Percentiles rank a stretch among this genome's conserved stretches.
phyloP scores from a whole-genome alignment of 75 land plant species.

The Sequoia sempervirens region DNA sequence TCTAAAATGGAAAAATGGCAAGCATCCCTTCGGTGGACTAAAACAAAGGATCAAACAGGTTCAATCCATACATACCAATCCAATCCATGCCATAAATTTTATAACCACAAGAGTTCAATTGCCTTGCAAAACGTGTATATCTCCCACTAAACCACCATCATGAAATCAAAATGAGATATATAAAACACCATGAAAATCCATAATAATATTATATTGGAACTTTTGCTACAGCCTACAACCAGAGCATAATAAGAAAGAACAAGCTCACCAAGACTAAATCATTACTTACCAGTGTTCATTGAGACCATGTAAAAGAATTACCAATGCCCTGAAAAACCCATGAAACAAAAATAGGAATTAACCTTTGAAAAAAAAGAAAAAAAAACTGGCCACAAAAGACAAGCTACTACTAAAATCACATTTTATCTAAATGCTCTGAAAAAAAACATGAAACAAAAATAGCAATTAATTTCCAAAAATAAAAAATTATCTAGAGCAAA shows the following conservation, averaged over 20 bases:
- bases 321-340: constrained; percentile 53
- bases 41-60: background rate
- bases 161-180: background rate
- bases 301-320: constrained; percentile 70
- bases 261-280: background rate
- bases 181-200: background rate
- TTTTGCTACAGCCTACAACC: background rate
- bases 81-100: constrained; percentile 91
- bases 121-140: constrained; percentile 65
- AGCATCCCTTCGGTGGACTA: background rate
- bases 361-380: background rate
- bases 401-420: background rate
- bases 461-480: background rate
- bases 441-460: background rate
- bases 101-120: constrained; percentile 59
- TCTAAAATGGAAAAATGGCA: background rate
- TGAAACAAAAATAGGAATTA: background rate
- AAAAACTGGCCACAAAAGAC: background rate
- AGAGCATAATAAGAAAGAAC: background rate
- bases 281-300: constrained; percentile 76
- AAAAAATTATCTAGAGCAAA: background rate
- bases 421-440: constrained; percentile 35
- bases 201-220: background rate
- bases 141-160: constrained; percentile 60
- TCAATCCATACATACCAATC: constrained; percentile 59